These are phyloP conservation scores for Spatholobus suberectus DNA, from an alignment of 306 rosid species.

Conservation along the genomic window DNA sequence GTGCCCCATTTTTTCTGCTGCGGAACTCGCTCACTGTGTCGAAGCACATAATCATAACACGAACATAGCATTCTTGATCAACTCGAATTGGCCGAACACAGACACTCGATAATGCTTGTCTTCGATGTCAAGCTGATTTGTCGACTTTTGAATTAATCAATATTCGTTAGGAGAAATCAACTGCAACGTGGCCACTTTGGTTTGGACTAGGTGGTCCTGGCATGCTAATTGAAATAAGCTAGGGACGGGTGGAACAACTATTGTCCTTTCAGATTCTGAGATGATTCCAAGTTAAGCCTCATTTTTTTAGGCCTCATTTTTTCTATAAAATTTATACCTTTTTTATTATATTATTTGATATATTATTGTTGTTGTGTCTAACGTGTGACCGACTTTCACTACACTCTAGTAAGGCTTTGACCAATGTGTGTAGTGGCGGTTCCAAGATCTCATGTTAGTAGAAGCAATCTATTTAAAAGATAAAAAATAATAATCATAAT, in stretches of 20 bases:
- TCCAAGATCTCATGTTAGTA: too few relatives aligned
- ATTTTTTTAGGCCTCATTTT: too few relatives aligned
- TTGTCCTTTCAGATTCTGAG: neutral
- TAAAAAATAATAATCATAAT: too few relatives aligned
- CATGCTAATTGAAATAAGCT: neutral
- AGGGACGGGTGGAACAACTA: neutral
- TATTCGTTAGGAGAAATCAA: conserved; percentile 8
- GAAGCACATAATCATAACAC: neutral
- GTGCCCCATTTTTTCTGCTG: neutral
- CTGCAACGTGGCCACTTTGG: neutral
- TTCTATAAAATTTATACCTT: too few relatives aligned
- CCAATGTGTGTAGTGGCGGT: too few relatives aligned
- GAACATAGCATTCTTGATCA: neutral
- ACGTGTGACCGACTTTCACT: too few relatives aligned
- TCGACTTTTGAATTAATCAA: neutral
- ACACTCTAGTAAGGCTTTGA: too few relatives aligned
- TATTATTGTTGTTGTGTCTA: too few relatives aligned
- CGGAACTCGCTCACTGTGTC: neutral
- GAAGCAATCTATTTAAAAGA: too few relatives aligned
- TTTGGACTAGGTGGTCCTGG: neutral
- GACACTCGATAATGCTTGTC: conserved; percentile 6
- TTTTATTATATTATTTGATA: too few relatives aligned
- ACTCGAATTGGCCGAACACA: conserved; percentile 1
- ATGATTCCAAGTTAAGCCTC: neutral
- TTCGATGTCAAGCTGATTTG: conserved; percentile 20